Percentiles rank a stretch among this genome's conserved stretches.
Evolutionary conservation across 176 grass and related monocot genomes (phyloP).

Genomic region (Bothriochloa decipiens): DNA sequence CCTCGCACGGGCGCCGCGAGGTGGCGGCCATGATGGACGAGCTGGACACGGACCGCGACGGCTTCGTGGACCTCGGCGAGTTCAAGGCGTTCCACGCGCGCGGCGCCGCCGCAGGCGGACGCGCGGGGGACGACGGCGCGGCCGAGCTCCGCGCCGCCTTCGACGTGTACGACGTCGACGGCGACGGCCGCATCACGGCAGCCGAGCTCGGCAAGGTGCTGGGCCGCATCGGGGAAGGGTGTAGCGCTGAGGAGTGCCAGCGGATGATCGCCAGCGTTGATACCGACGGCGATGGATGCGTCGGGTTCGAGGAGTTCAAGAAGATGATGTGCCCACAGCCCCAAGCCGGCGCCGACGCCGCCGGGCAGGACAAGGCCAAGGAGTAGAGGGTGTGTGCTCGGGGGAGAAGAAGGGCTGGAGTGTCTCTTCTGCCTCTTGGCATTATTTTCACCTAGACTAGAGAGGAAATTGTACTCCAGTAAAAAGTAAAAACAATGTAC

Average conservation of each 20-base stretch:
- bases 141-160: conserved; percentile 64
- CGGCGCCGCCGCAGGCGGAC: neutral
- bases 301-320: conserved; percentile 89
- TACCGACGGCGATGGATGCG: conserved; percentile 73
- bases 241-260: conserved; percentile 61
- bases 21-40: conserved; percentile 78
- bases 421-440: neutral
- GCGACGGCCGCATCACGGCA: conserved; percentile 68
- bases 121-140: neutral
- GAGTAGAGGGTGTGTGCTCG: conserved; percentile 9
- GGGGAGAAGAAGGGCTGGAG: neutral
- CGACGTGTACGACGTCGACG: conserved; percentile 72
- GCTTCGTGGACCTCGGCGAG: conserved; percentile 74
- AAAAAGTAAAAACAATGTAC: neutral
- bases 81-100: conserved; percentile 69
- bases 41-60: conserved; percentile 79
- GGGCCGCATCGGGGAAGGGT: conserved; percentile 49
- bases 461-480: neutral
- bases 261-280: conserved; percentile 80
- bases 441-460: neutral
- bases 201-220: conserved; percentile 77
- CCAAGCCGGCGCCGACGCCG: neutral
- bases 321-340: conserved; percentile 61
- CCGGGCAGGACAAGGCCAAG: conserved; percentile 23
- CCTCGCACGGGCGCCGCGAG: conserved; percentile 34